These are phyloP conservation scores for Xylariaceae sp. DNA, from an alignment of 2,329 filamentous ascomycete genomes.

Conservation along the genomic window DNA sequence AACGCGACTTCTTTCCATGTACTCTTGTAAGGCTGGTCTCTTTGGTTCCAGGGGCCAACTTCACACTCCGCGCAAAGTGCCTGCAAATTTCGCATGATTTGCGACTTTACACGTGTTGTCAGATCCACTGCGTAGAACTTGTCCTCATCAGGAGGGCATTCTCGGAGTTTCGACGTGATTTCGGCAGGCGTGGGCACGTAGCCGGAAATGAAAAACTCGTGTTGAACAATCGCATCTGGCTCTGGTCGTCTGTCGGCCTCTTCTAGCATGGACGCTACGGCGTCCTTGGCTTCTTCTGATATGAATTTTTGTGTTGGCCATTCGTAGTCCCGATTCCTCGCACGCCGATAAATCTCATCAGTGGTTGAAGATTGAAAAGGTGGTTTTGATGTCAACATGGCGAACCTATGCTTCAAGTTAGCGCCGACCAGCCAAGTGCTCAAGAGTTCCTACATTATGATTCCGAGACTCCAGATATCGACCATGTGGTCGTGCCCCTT, in stretches of 20 bases:
- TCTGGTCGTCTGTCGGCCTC: constrained; percentile 72
- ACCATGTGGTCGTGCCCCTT: constrained; percentile 97
- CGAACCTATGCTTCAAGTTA: constrained; percentile 61
- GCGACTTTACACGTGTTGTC: constrained; percentile 42
- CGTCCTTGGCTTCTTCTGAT: constrained; percentile 71
- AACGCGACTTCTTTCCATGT: constrained; percentile 66
- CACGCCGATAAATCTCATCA: constrained; percentile 78
- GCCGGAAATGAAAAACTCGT: constrained; percentile 74
- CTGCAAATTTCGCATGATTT: constrained; percentile 52
- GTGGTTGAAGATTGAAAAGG: constrained; percentile 92
- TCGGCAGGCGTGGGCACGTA: constrained; percentile 65
- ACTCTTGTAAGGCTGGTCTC: constrained; percentile 49
- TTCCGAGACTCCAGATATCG: constrained; percentile 96
- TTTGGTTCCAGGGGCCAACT: constrained; percentile 54
- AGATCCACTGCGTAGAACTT: constrained; percentile 55
- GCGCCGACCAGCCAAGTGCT: background rate
- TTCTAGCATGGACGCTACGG: constrained; percentile 73
- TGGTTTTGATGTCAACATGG: constrained; percentile 92
- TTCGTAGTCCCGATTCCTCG: constrained; percentile 70
- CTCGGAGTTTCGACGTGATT: constrained; percentile 57
- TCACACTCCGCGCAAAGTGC: constrained; percentile 58
- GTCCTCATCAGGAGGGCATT: constrained; percentile 54
- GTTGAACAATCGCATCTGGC: constrained; percentile 75
- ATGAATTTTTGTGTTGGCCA: constrained; percentile 75
- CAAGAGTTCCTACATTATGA: constrained; percentile 73